Conservation (phyloP, 2,329 filamentous ascomycete species). For the Aspergillus fumigatus region DNA sequence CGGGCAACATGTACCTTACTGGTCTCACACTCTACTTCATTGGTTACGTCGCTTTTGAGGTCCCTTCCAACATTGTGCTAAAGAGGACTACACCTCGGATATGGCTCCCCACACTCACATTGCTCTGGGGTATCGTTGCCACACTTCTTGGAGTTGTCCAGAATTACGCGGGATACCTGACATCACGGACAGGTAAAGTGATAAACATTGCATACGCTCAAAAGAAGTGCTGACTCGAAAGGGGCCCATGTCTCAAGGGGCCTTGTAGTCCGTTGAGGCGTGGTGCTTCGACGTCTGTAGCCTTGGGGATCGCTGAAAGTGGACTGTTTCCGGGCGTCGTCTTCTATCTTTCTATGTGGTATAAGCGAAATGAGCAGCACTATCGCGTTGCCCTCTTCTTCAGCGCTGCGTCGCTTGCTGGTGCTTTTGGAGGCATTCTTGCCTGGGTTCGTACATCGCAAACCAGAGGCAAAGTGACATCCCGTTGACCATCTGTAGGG, state of each 20-base stretch:
- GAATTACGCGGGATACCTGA: slow-evolving; percentile 46
- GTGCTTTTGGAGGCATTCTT: slow-evolving; percentile 58
- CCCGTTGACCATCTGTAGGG: slow-evolving; percentile 28
- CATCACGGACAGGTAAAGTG: slow-evolving; percentile 38
- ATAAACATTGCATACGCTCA: neutral
- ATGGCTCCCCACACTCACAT: slow-evolving; percentile 40
- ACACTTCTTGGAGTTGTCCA: slow-evolving; percentile 46
- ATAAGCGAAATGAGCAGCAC: slow-evolving; percentile 55
- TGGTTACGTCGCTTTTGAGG: slow-evolving; percentile 37
- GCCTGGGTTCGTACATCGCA: slow-evolving; percentile 39
- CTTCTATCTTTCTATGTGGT: slow-evolving; percentile 61
- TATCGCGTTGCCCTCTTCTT: slow-evolving; percentile 59
- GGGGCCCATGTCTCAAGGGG: neutral
- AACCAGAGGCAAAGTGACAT: neutral
- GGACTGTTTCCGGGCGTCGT: slow-evolving; percentile 53
- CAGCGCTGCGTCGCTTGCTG: slow-evolving; percentile 54
- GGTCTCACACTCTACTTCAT: slow-evolving; percentile 38
- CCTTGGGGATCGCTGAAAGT: slow-evolving; percentile 50
- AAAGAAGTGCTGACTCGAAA: neutral
- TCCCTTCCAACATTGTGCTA: slow-evolving; percentile 41
- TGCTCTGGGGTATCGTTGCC: slow-evolving; percentile 49
- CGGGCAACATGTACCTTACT: slow-evolving; percentile 37
- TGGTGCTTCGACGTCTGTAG: slow-evolving; percentile 9
- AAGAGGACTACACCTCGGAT: slow-evolving; percentile 35
- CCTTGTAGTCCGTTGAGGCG: neutral